These are phyloP conservation scores for Heterobasidion irregulare DNA, from an alignment of 1,284 basidiomycete genomes.

Conservation along the genomic window DNA sequence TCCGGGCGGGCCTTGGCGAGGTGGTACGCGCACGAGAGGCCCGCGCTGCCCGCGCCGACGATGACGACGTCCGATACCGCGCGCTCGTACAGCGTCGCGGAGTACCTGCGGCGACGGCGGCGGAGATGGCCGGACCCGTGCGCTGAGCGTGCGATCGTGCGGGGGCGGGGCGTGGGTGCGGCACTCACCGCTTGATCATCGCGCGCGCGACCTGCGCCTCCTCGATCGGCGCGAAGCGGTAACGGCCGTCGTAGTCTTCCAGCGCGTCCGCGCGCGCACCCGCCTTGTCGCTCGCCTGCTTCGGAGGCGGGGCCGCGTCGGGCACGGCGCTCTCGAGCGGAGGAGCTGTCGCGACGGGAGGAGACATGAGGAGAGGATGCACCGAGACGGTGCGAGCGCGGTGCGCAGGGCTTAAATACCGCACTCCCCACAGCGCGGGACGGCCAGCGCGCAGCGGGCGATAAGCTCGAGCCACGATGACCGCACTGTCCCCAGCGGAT, in stretches of 20 bases:
- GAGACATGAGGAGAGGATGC: conserved; percentile 17
- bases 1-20: conserved; percentile 65
- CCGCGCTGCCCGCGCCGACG: conserved; percentile 75
- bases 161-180: not conserved
- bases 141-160: not conserved
- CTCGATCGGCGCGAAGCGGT: conserved; percentile 66
- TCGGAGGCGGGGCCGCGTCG: conserved; percentile 16
- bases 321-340: conserved; percentile 7
- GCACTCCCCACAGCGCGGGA: too few species aligned
- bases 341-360: conserved; percentile 18
- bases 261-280: conserved; percentile 17
- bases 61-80: conserved; percentile 75
- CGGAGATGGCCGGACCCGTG: not conserved
- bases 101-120: conserved; percentile 38
- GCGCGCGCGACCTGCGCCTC: conserved; percentile 73
- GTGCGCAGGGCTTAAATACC: too few species aligned
- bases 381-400: too few species aligned
- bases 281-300: too few species aligned
- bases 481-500: too few species aligned
- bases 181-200: conserved; percentile 64
- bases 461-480: too few species aligned
- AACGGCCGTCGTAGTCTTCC: conserved; percentile 53
- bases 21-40: conserved; percentile 73
- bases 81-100: conserved; percentile 66
- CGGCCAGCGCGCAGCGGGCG: too few species aligned